Evolutionary conservation across 495 filamentous ascomycete species (phyloP).

Genomic region (Staphylotrichum longicolle): DNA sequence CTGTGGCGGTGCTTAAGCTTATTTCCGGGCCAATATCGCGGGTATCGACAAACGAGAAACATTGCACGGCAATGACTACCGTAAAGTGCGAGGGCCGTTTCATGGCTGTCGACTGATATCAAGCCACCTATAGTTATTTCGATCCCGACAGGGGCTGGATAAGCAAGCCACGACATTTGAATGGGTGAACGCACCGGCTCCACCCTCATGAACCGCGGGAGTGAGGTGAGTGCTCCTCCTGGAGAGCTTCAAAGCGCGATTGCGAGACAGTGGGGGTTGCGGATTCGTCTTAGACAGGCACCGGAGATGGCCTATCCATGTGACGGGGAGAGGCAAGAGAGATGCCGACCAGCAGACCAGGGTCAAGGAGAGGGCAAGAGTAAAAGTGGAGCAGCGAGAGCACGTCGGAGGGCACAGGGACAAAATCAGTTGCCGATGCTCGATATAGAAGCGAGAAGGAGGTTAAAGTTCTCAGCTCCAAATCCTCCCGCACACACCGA

Average conservation of each 20-base stretch:
- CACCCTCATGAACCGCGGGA: no score
- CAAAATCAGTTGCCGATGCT: not conserved
- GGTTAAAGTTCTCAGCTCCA: slow-evolving; percentile 6
- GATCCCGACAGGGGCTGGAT: not conserved
- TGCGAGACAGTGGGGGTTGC: no score
- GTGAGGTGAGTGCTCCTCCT: no score
- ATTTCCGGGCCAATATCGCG: slow-evolving; percentile 4
- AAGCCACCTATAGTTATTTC: not conserved
- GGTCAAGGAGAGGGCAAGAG: not conserved
- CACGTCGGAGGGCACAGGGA: not conserved
- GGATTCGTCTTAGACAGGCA: no score
- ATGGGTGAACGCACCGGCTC: no score
- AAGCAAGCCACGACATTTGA: no score
- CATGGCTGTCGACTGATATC: not conserved
- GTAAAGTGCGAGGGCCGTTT: not conserved
- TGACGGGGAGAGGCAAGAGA: no score
- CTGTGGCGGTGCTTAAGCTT: slow-evolving; percentile 25
- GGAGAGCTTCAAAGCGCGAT: no score
- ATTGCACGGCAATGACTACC: not conserved
- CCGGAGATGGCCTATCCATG: no score
- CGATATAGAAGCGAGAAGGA: slow-evolving; percentile 1
- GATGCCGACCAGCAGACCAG: no score
- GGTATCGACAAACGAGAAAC: not conserved
- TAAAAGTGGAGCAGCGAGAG: not conserved
- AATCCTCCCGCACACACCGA: not conserved